phyloP scores from a whole-genome alignment of 768 basidiomycete species.

The Xerocomus spinulosus region DNA sequence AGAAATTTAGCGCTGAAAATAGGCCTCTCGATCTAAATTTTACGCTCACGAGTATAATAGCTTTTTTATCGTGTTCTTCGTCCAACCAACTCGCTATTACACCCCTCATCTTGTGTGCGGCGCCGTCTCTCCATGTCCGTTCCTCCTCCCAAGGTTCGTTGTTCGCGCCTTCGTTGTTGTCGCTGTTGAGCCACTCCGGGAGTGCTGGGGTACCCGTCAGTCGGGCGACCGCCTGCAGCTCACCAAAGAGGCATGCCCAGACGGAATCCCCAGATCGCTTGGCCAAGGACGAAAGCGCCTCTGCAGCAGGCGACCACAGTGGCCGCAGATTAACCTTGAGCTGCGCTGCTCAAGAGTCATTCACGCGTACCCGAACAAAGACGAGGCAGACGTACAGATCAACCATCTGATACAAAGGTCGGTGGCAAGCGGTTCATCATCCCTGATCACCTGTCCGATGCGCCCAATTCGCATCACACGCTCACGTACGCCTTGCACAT shows the following conservation, averaged over 20 bases:
- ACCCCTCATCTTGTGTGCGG: conserved; percentile 55
- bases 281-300: conserved; percentile 52
- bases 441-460: conserved; percentile 56
- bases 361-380: neutral
- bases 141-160: conserved; percentile 57
- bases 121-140: conserved; percentile 71
- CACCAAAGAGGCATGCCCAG: conserved; percentile 67
- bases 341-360: conserved; percentile 51
- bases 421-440: conserved; percentile 47
- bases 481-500: conserved; percentile 79
- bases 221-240: conserved; percentile 42
- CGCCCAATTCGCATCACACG: conserved; percentile 74
- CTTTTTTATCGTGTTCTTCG: conserved; percentile 23
- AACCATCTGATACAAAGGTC: conserved; percentile 71
- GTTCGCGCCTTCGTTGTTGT: conserved; percentile 16
- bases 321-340: conserved; percentile 92
- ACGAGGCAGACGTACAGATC: conserved; percentile 42
- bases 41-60: conserved; percentile 34
- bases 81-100: conserved; percentile 48
- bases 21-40: neutral
- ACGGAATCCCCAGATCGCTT: conserved; percentile 61
- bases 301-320: conserved; percentile 78
- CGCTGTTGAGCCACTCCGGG: conserved; percentile 27
- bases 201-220: neutral
- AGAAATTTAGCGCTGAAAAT: neutral